Conservation (phyloP, 1,284 basidiomycete species). For the Malassezia caprae region DNA sequence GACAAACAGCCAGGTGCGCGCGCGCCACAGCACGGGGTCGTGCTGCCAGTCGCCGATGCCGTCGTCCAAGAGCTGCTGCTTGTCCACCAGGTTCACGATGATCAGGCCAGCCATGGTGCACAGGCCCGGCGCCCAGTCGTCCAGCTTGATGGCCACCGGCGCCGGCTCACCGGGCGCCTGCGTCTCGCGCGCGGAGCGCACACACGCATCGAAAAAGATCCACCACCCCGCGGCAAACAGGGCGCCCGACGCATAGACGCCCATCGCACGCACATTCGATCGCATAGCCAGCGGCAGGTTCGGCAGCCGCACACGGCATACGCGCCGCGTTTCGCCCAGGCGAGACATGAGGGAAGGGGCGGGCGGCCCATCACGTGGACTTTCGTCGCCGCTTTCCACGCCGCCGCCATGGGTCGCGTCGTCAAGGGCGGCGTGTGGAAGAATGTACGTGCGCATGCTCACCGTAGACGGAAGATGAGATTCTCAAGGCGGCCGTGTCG, state of each 20-base stretch:
- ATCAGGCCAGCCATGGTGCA: constrained; percentile 88
- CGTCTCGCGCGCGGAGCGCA: constrained; percentile 59
- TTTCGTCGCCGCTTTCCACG: background rate
- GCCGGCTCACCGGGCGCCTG: constrained; percentile 65
- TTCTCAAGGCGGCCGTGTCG: constrained; percentile 47
- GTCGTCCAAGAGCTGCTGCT: constrained; percentile 68
- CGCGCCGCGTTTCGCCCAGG: constrained; percentile 63
- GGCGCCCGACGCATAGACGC: constrained; percentile 81
- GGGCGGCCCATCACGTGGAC: background rate
- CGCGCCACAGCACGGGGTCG: constrained; percentile 67
- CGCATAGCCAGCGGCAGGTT: constrained; percentile 43
- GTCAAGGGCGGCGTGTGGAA: constrained; percentile 49
- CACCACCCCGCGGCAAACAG: constrained; percentile 87
- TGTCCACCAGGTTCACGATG: constrained; percentile 87
- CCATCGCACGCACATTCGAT: constrained; percentile 63
- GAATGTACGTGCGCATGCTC: constrained; percentile 26
- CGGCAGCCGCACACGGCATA: constrained; percentile 57
- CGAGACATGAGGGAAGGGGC: background rate
- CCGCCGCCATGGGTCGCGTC: constrained; percentile 38
- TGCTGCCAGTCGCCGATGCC: constrained; percentile 47
- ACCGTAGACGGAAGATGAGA: constrained; percentile 45
- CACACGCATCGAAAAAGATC: constrained; percentile 87
- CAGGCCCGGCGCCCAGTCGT: constrained; percentile 90
- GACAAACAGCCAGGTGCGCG: constrained; percentile 78
- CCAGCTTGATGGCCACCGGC: constrained; percentile 58